Conservation (phyloP, 1,284 basidiomycete species). For the Ceratobasidium sp. region DNA sequence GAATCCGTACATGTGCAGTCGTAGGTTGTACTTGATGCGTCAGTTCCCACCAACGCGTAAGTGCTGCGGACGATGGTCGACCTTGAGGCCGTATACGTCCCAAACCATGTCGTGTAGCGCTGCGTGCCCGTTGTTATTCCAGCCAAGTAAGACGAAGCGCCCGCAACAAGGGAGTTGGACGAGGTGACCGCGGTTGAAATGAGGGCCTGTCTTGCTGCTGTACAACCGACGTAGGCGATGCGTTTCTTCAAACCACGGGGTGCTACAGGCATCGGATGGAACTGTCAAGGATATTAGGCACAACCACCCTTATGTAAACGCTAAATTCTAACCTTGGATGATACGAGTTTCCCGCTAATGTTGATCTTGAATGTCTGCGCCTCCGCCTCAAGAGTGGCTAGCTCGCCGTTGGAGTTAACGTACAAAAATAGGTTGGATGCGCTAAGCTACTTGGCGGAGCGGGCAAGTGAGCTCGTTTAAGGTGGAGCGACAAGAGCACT, state of each 20-base stretch:
- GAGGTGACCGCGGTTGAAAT: neutral
- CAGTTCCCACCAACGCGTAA: neutral
- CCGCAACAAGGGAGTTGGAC: neutral
- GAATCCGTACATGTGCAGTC: constrained; percentile 15
- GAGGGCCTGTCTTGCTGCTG: neutral
- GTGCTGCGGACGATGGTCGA: neutral
- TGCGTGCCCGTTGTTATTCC: neutral
- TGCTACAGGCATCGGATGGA: neutral
- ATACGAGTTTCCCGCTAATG: neutral
- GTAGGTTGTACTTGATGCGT: constrained; percentile 7
- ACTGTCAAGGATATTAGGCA: neutral
- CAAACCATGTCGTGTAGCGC: constrained; percentile 41
- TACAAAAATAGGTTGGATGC: neutral
- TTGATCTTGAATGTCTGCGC: neutral
- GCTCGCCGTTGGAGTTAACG: neutral
- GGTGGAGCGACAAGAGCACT: neutral
- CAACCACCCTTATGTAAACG: neutral
- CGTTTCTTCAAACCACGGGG: neutral
- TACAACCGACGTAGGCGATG: constrained; percentile 8
- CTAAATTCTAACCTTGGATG: neutral
- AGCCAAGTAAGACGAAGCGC: neutral
- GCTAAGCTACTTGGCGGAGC: neutral
- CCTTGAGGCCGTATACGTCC: neutral
- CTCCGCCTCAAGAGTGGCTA: neutral
- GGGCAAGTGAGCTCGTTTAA: neutral